A percentile compares a stretch with the other conserved stretches of the same genome.
These are phyloP conservation scores for Globisporangium cylindrosporum DNA, from an alignment of 352 stramenopile genomes.

Conservation along the genomic window DNA sequence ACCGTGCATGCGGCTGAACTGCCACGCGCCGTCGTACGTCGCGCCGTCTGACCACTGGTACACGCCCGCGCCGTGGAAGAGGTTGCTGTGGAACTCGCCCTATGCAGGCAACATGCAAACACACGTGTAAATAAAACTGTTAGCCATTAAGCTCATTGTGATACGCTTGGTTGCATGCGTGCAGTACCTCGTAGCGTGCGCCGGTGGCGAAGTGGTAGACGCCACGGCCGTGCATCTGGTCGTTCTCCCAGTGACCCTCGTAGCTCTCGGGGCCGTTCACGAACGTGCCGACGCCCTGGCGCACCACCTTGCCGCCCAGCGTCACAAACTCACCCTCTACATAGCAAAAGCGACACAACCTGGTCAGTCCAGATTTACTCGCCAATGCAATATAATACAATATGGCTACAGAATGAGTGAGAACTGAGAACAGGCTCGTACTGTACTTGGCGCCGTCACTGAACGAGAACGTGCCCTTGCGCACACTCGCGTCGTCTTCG, in stretches of 20 bases:
- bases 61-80: conserved; percentile 55
- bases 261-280: conserved; percentile 62
- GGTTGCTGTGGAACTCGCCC: conserved; percentile 63
- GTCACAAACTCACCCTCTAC: conserved; percentile 50
- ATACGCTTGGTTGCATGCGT: background rate
- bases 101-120: background rate
- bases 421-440: conserved; percentile 11
- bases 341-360: background rate
- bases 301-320: conserved; percentile 34
- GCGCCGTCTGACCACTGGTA: conserved; percentile 76
- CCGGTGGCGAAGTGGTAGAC: conserved; percentile 67
- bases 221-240: conserved; percentile 69
- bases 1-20: conserved; percentile 71
- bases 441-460: conserved; percentile 62
- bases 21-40: conserved; percentile 57
- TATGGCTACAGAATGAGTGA: background rate
- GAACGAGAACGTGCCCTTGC: conserved; percentile 61
- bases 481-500: conserved; percentile 40
- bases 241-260: conserved; percentile 53
- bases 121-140: background rate
- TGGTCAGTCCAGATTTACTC: background rate
- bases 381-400: background rate
- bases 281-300: conserved; percentile 50
- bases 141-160: background rate
- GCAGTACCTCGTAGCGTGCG: conserved; percentile 55